A percentile compares a stretch with the other conserved stretches of the same genome.
Evolutionary conservation across 2,329 filamentous ascomycete genomes (phyloP).

Genomic region (Biscogniauxia sp.): DNA sequence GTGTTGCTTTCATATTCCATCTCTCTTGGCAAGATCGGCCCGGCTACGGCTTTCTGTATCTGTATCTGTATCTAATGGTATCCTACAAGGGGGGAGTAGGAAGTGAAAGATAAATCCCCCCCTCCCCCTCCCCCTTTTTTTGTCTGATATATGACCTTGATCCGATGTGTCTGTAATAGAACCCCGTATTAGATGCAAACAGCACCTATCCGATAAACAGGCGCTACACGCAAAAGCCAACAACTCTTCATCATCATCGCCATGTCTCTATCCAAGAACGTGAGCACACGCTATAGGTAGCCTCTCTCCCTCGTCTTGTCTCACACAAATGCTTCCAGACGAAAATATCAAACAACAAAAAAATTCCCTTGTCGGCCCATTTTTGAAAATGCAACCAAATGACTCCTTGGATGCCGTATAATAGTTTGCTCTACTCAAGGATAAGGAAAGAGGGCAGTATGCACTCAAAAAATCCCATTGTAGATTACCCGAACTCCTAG

Average conservation of each 20-base stretch:
- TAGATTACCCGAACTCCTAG: neutral
- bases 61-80: neutral
- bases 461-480: neutral
- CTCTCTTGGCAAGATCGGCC: too few species aligned
- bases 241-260: neutral
- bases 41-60: neutral
- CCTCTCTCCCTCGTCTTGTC: neutral
- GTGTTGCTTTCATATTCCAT: too few species aligned
- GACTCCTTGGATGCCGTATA: neutral
- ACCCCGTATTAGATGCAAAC: neutral
- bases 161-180: neutral
- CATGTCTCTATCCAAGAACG: neutral
- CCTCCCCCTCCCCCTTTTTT: too few species aligned
- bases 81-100: neutral
- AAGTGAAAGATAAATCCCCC: neutral
- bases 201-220: neutral
- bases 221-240: neutral
- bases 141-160: neutral
- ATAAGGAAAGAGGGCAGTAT: neutral
- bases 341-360: neutral
- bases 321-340: neutral
- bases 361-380: neutral
- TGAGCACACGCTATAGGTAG: neutral
- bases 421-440: neutral
- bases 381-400: neutral